Evolutionary conservation across 495 filamentous ascomycete species (phyloP), one percentile per base, ranked within the genome.

Genomic region (Lasiosphaeriaceae sp.): DNA sequence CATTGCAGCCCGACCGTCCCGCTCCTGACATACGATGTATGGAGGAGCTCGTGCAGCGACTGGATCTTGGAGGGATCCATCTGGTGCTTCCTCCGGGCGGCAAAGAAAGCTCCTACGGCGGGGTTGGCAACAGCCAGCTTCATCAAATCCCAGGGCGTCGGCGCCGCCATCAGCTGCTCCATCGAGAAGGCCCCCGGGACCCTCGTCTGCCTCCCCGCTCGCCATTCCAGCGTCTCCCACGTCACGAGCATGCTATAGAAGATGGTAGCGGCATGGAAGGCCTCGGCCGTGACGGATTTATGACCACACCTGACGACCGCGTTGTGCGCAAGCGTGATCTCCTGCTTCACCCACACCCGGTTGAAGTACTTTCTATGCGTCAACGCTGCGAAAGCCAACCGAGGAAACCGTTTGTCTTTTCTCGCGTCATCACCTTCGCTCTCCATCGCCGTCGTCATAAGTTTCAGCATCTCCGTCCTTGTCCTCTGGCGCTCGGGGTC

Each of bases 291-390:
- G 26, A 3, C 3, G 26, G 26, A 31, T 9, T 9, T 31, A 3
- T 9, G 3, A 3, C 60, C 63, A 31, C 63, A 66, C 23, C 56
- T 41, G 2, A 63, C 55, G 2, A 26, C 35, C 3, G 53, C 50
- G 1, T 55, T 44, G 11, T 35, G 43, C 19, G 57, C 53, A 16
- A 66, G 58, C 14, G 63, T 56, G 8, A 61, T 61, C 48, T 66
- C 63, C 41, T 66, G 63, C 39, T 66, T 57, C 17, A 66, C 56
- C 63, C 63, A 66, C 0, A 66, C 57, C 8, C 63, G 56, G 29
- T 54, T 63, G 29, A 63, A 66, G 24, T 55, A 55, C 21, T 47
- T 3, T 39, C 52, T 20, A 2, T 47, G 21, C 19, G 52, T 55
- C 20, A 55, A n/a, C 2, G 52, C 52, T 11, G 52, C 52, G 12